Evolutionary conservation across 108 stramenopile species (phyloP).

Genomic region (Pseudonitzschia delicatissima): DNA sequence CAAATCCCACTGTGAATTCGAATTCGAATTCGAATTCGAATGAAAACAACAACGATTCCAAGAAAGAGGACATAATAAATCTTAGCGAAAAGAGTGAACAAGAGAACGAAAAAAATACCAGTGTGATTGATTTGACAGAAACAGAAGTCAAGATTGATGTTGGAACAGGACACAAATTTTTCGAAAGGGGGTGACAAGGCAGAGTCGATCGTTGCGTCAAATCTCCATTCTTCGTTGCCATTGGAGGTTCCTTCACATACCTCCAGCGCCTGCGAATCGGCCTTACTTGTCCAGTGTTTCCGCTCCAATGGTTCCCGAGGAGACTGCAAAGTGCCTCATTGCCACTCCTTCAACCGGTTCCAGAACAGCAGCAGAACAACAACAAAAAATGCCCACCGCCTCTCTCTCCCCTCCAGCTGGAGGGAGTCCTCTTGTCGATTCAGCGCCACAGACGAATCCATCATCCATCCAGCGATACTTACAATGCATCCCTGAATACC

Average conservation of each 20-base stretch:
- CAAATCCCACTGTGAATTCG: background rate
- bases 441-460: constrained; percentile 39
- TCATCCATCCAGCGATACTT: background rate
- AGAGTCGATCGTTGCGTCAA: background rate
- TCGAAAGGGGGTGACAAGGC: background rate
- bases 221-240: background rate
- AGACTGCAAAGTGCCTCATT: constrained; percentile 24
- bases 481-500: background rate
- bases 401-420: constrained; percentile 60
- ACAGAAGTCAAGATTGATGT: background rate
- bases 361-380: background rate
- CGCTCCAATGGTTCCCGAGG: constrained; percentile 26
- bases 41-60: background rate
- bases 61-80: no score
- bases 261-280: constrained; percentile 48
- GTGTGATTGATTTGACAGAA: background rate
- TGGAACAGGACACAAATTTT: background rate
- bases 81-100: background rate
- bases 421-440: constrained; percentile 52
- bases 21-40: background rate
- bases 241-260: constrained; percentile 35
- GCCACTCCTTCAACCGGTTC: constrained; percentile 17
- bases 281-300: constrained; percentile 41
- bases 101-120: background rate
- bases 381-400: background rate